These are phyloP conservation scores for Hygrophoropsis aurantiaca DNA, from an alignment of 768 basidiomycete species.

Conservation along the genomic window DNA sequence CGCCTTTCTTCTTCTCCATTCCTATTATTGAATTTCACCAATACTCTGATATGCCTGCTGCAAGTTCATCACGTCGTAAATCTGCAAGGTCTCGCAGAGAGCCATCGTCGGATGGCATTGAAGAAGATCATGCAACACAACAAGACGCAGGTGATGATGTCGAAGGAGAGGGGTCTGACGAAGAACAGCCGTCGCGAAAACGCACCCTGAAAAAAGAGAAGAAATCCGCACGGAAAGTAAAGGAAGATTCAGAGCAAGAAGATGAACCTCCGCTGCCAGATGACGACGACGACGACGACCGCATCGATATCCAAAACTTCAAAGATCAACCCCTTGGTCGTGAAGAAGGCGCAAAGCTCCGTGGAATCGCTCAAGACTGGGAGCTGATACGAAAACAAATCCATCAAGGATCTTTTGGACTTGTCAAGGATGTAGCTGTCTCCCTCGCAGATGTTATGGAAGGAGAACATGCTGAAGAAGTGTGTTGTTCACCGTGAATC, in stretches of 20 bases:
- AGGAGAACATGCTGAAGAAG: constrained; percentile 51
- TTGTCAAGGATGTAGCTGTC: constrained; percentile 52
- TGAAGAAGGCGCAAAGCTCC: constrained; percentile 50
- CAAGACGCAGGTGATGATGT: constrained; percentile 41
- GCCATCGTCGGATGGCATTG: constrained; percentile 56
- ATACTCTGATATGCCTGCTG: constrained; percentile 27
- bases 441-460: constrained; percentile 65
- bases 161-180: constrained; percentile 31
- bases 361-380: constrained; percentile 67
- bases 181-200: constrained; percentile 38
- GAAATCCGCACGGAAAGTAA: constrained; percentile 24
- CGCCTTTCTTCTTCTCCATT: neutral
- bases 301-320: constrained; percentile 63
- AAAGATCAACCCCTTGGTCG: constrained; percentile 64
- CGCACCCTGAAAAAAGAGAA: constrained; percentile 29
- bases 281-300: constrained; percentile 47
- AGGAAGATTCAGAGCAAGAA: constrained; percentile 34
- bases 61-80: constrained; percentile 38
- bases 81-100: constrained; percentile 37
- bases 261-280: constrained; percentile 24
- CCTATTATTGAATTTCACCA: neutral
- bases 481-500: constrained; percentile 24
- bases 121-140: constrained; percentile 47
- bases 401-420: constrained; percentile 40
- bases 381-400: constrained; percentile 48